Conservation (phyloP, 1,139 yeast species). For the Pichia sp. region DNA sequence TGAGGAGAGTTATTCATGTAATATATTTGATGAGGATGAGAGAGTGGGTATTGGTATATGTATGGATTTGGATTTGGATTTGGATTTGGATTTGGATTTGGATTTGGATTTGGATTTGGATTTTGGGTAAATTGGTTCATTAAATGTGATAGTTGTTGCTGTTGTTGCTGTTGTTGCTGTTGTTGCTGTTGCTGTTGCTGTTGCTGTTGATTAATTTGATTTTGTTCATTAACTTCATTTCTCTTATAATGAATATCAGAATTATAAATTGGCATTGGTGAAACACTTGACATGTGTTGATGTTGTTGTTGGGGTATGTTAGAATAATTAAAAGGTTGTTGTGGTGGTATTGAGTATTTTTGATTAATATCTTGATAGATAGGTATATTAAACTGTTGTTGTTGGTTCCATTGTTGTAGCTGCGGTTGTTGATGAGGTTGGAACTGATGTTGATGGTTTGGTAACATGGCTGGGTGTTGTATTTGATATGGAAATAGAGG, state of each 20-base stretch:
- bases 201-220: neutral
- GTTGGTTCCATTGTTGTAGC: neutral
- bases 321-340: neutral
- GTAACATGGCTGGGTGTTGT: neutral
- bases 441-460: neutral
- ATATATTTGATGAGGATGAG: neutral
- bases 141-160: no score
- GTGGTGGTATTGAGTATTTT: neutral
- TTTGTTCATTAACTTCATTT: neutral
- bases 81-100: neutral
- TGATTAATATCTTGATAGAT: neutral
- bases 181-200: no score
- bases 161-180: no score
- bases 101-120: neutral
- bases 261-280: neutral
- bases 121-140: neutral
- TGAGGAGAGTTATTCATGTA: neutral
- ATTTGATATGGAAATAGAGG: neutral
- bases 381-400: neutral
- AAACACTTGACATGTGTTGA: neutral
- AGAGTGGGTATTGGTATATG: neutral
- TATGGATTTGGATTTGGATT: neutral
- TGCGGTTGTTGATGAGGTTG: neutral
- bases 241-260: neutral
- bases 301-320: neutral